phyloP scores from a whole-genome alignment of 768 basidiomycete genomes.

The Hericium erinaceus region DNA sequence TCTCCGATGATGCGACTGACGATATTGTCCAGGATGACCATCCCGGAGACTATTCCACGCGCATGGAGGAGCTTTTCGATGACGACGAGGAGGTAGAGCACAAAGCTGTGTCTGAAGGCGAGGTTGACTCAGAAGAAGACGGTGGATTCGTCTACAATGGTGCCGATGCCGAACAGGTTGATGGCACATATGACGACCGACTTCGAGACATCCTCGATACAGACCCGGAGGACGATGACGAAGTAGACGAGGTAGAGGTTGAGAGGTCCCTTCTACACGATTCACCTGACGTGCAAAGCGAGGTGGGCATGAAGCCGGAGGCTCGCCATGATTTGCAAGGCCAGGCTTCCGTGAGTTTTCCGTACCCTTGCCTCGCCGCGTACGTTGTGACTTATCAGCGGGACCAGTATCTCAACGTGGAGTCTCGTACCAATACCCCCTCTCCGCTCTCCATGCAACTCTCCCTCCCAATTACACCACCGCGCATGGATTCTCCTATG shows the following conservation, averaged over 20 bases:
- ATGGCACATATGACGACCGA: constrained; percentile 54
- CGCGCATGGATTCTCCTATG: constrained; percentile 29
- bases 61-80: constrained; percentile 59
- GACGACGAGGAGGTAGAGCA: constrained; percentile 21
- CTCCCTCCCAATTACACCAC: constrained; percentile 29
- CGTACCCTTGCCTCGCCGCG: constrained; percentile 13
- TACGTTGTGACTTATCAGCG: constrained; percentile 18
- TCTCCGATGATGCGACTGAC: constrained; percentile 31
- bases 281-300: background rate
- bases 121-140: constrained; percentile 29
- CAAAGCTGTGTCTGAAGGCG: constrained; percentile 11
- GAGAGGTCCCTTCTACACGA: constrained; percentile 37
- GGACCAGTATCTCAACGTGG: constrained; percentile 26
- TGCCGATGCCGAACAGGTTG: constrained; percentile 43
- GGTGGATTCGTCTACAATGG: constrained; percentile 69
- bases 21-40: constrained; percentile 34
- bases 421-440: constrained; percentile 16
- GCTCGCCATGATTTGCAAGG: background rate
- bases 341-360: constrained; percentile 23
- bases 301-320: background rate
- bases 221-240: constrained; percentile 45
- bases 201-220: constrained; percentile 65
- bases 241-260: constrained; percentile 35
- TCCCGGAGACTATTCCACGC: constrained; percentile 52
- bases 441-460: constrained; percentile 27